These are phyloP conservation scores for Trichosporon sp. DNA, from an alignment of 1,284 basidiomycete species.

Conservation along the genomic window DNA sequence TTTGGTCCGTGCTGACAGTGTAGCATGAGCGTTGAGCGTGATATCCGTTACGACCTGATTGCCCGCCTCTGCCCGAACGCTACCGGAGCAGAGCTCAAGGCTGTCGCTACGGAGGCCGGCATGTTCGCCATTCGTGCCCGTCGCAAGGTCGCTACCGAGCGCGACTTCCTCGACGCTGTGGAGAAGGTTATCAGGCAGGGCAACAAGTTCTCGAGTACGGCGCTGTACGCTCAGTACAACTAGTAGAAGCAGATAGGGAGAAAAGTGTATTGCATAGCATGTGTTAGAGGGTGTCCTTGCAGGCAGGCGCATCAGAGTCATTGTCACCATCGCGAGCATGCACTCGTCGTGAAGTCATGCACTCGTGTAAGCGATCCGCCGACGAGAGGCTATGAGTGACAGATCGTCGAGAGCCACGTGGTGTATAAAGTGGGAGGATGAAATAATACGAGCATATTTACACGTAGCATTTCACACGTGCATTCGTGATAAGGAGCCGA, in stretches of 20 bases:
- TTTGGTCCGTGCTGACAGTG: slow-evolving; percentile 3
- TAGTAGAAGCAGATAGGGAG: slow-evolving; percentile 17
- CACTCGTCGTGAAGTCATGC: no score
- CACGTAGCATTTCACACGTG: slow-evolving; percentile 3
- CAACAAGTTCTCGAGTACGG: slow-evolving; percentile 88
- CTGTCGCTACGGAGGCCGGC: slow-evolving; percentile 96
- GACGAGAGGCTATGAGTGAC: no score
- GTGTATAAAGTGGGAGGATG: neutral
- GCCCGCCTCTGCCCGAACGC: slow-evolving; percentile 96
- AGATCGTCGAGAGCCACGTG: neutral
- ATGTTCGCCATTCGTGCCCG: slow-evolving; percentile 99
- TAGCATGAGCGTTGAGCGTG: slow-evolving; percentile 95
- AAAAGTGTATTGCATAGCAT: slow-evolving; percentile 7
- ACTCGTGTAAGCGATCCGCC: no score
- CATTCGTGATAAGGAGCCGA: neutral
- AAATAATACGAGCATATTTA: neutral
- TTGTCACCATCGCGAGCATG: no score
- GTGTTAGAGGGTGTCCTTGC: neutral
- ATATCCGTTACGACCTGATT: slow-evolving; percentile 96
- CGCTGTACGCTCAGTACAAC: slow-evolving; percentile 51
- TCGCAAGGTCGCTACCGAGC: slow-evolving; percentile 93
- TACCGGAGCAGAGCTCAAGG: slow-evolving; percentile 92
- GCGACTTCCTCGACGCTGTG: slow-evolving; percentile 95
- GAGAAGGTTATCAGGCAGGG: slow-evolving; percentile 98
- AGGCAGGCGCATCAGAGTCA: no score